phyloP scores from a whole-genome alignment of 306 rosid genomes.

The Quercus variabilis region DNA sequence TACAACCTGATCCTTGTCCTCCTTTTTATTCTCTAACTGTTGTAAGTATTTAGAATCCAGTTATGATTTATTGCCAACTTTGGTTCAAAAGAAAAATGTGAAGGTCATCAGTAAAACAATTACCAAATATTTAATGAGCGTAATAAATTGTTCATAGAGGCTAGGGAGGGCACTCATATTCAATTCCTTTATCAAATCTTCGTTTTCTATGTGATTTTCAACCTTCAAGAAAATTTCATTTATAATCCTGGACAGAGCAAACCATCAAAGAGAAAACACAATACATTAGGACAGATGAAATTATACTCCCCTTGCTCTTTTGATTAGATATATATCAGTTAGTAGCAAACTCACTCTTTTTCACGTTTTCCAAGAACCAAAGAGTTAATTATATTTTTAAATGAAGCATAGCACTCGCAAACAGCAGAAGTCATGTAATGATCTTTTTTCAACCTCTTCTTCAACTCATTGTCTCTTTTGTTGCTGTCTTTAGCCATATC shows the following conservation, averaged over 20 bases:
- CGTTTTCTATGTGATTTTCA: slow-evolving; percentile 42
- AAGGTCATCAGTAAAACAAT: slow-evolving; percentile 21
- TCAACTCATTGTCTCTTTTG: slow-evolving; percentile 68
- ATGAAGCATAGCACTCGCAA: slow-evolving; percentile 78
- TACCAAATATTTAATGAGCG: slow-evolving; percentile 71
- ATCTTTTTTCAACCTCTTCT: slow-evolving; percentile 67
- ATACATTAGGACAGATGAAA: slow-evolving; percentile 9
- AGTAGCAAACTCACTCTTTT: slow-evolving; percentile 49
- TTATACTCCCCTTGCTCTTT: slow-evolving; percentile 3
- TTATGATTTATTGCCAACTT: slow-evolving; percentile 11
- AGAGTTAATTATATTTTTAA: slow-evolving; percentile 55
- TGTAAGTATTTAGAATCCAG: slow-evolving; percentile 12
- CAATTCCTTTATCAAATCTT: slow-evolving; percentile 37
- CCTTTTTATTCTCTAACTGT: slow-evolving; percentile 58
- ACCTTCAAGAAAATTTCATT: slow-evolving; percentile 55
- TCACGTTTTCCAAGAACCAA: slow-evolving; percentile 76
- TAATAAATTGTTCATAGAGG: slow-evolving; percentile 58
- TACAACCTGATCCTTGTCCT: slow-evolving; percentile 77
- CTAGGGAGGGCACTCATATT: slow-evolving; percentile 74
- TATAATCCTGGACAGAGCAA: slow-evolving; percentile 60
- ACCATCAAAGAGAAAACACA: slow-evolving; percentile 19
- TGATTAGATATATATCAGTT: slow-evolving; percentile 8
- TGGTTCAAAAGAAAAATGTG: slow-evolving; percentile 13
- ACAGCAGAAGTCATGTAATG: slow-evolving; percentile 80
- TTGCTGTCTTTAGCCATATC: slow-evolving; percentile 92